Evolutionary conservation across 164 flowering plant species (phyloP), one percentile per base, ranked within the genome.

Genomic region (Berberis thunbergii): DNA sequence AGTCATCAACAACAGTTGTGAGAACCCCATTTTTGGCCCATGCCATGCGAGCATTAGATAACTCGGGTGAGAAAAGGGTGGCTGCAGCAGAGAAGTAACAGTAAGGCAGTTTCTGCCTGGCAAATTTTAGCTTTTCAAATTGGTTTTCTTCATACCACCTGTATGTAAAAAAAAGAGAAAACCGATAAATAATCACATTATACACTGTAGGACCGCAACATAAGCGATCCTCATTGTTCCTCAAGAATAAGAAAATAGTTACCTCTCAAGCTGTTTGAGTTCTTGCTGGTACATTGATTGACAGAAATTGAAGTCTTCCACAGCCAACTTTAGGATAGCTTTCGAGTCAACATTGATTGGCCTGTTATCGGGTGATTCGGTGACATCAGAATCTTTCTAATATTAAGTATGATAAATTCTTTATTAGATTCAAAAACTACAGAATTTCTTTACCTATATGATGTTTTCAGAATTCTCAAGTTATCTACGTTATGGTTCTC

Each of bases 1-100:
- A 86, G 70, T 88, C 92, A 74, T 86, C 92, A 43, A 88, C 79
- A 49, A 83, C 83, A 4, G 90, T 85, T 4, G 88, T 79, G 43
- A 88, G 88, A 4, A 86, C 78, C 54, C 81, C 77, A 70, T 77
- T 82, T 76, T 85, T 83, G 42, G 92, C 84, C 86, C 88, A 65
- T 63, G 89, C 72, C 55, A 85, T 69, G 41, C 93, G 89, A 4
- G 93, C 89, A 72, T 85, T 91, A 70, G 41, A 65, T 65, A 57
- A 10, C 39, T 65, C 68, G 8, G 60, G 66, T 9, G 50, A 44
- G 58, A 43, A 64, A 38, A 86, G 68, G 46, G 84, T 77, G 38
- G 89, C 82, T 6, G 85, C 89, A 54, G 78, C 83, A 70, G 86
- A 80, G 63, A 89, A 86, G 77, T 86, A 85, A 76, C 54, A 46